Percentiles rank a stretch among this genome's conserved stretches.
These are phyloP conservation scores for Rutidosis leptorrhynchoides DNA, from an alignment of 129 eudicot species.

Conservation along the genomic window DNA sequence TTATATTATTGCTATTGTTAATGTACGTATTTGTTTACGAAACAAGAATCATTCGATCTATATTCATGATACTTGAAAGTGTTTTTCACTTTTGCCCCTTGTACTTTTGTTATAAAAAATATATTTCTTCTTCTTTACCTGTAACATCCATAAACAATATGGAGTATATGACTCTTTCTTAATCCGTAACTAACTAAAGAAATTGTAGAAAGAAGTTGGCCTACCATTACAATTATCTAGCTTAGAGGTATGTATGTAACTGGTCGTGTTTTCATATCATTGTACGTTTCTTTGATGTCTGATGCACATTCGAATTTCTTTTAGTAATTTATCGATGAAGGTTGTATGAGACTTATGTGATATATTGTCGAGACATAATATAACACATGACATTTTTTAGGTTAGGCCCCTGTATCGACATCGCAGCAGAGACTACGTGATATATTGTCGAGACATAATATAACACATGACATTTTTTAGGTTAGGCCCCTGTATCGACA, in stretches of 20 bases:
- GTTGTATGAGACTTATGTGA: neutral
- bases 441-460: neutral
- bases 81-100: conserved; percentile 5
- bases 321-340: neutral
- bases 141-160: neutral
- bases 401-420: neutral
- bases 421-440: no score
- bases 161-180: neutral
- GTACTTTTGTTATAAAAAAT: neutral
- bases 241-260: neutral
- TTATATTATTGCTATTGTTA: conserved; percentile 11
- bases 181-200: neutral
- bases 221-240: neutral
- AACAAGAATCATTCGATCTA: conserved; percentile 22
- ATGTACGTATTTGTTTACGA: conserved; percentile 22
- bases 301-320: neutral
- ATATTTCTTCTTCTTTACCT: neutral
- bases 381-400: neutral
- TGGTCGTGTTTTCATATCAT: neutral
- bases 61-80: neutral
- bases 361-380: neutral
- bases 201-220: neutral
- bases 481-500: neutral
- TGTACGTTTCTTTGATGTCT: neutral
- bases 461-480: neutral